Base-by-base conservation (phyloP, 805 yeast genomes). In the Tetrapisispora taiwanensis region DNA sequence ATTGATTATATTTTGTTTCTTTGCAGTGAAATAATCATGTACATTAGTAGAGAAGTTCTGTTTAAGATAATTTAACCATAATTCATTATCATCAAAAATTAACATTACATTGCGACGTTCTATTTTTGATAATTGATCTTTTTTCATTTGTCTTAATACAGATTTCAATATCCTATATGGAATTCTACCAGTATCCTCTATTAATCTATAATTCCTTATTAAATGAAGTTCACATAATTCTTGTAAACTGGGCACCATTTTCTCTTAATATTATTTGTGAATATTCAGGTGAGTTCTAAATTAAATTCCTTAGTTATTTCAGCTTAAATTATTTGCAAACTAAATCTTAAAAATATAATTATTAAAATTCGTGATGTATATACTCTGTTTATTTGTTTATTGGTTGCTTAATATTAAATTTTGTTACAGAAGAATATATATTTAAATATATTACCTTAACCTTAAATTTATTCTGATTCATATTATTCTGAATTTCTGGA, bases 1-100 rank as follows among this genome's bases (percentile, higher is more conserved):
- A 19, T 50, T 43, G 15, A 30, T 36, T 14, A 62, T 54, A n/a
- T 30, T 47, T 19, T 48, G 54, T 39, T 51, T 55, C 41, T 55
- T 56, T 4, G 60, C 50, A 1, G 62, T 53, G 44, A 44, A 68
- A 6, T 58, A 46, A 22, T 62, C 63, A 27, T 54, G 60, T 4
- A 59, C 54, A 50, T 62, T 57, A n/a, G 56, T 56, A 1, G 70
- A 68, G 46, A 62, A 68, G 19, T 69, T 66, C 32, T 48, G 54
- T 39, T 51, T 53, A 7, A 69, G 38, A 19, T 63, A 45, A 2
- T 49, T 44, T 3, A 44, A 44, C 73, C 73, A 69, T 1, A 65
- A 45, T 10, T 60, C 60, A 39, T 66, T 70, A 49, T 68, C 72
- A 32, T 69, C 71, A 36, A 69, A 56, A 1, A 67, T 50, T 22